Evolutionary conservation across 257 asterid species (phyloP), one percentile per base, ranked within the genome.

Genomic region (Capsicum rhomboideum): DNA sequence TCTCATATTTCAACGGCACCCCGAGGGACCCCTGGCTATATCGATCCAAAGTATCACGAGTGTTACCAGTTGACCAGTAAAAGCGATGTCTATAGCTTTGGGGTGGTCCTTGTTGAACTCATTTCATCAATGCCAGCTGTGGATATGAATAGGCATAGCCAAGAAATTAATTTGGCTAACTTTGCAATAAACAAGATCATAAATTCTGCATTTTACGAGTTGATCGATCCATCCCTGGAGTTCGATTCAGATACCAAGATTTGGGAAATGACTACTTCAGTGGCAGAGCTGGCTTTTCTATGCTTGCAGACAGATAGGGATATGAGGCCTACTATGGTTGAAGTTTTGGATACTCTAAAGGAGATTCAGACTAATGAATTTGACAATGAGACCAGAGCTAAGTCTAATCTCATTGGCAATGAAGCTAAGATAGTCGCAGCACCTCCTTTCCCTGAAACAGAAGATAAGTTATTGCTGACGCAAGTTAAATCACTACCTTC

Each of bases 1-100:
- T n/a, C 83, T 80, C 56, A 80, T 56, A 63, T 80, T 26, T 80
- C 83, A 21, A 80, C 83, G n/a, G 71, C 71, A 26, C 83, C 83
- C 0, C 58, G 55, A 10, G 83, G 83, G 10, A 80, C 83, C 40
- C 83, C 83, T 14, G 83, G 83, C 23, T 80, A 80, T 63, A 55
- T 80, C 0, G 83, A 80, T 80, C 83, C 83, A 40, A 63, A 80
- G 56, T 80, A 80, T 44, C 71, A 80, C 0, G 74, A 80, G 16
- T 80, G 83, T 20, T 80, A 80, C 54, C 68, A 80, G 83, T 56
- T 80, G 40, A 80, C 83, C 3, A 63, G 26, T 58, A 80, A 80
- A 63, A 80, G 83, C 2, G 74, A 80, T n/a, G 83, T 80, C 14
- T 80, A 80, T 37, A 80, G 83, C 53, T 80, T 80, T 5, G 83